A percentile compares a stretch with the other conserved stretches of the same genome.
Conservation (phyloP, 1,284 basidiomycete species). For the Tilletiopsis washingtonensis region DNA sequence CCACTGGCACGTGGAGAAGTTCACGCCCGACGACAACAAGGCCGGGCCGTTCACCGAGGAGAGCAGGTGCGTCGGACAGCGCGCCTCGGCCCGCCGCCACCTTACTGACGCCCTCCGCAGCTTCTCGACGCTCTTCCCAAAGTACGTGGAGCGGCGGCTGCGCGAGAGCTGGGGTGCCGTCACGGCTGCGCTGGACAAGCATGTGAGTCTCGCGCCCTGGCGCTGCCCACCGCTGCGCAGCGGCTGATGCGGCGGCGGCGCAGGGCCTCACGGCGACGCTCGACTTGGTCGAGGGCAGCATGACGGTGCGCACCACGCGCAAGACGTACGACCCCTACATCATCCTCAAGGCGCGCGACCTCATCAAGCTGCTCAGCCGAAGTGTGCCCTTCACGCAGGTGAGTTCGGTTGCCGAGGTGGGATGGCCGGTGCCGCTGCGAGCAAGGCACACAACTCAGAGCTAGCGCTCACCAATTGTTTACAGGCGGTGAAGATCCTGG, state of each 20-base stretch:
- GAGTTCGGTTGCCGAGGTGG: constrained; percentile 39
- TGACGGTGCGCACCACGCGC: constrained; percentile 92
- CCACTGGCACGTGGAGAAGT: constrained; percentile 90
- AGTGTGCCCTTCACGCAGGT: constrained; percentile 61
- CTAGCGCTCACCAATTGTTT: background rate
- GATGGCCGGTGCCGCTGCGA: background rate
- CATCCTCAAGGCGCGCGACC: constrained; percentile 87
- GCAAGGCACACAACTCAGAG: too few species aligned
- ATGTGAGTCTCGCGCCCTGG: constrained; percentile 54
- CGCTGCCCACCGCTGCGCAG: constrained; percentile 49
- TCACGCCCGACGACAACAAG: constrained; percentile 64
- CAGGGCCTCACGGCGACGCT: constrained; percentile 84
- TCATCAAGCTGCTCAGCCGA: constrained; percentile 89
- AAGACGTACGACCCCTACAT: constrained; percentile 97
- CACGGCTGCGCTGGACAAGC: constrained; percentile 72
- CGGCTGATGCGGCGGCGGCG: constrained; percentile 59
- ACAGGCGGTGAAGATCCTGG: constrained; percentile 85
- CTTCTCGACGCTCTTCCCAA: constrained; percentile 96
- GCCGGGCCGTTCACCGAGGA: constrained; percentile 73
- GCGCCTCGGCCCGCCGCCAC: background rate
- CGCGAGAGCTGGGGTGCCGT: constrained; percentile 89
- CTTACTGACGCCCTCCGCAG: constrained; percentile 51
- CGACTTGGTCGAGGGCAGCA: constrained; percentile 90
- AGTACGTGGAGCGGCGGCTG: constrained; percentile 94
- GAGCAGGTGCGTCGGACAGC: constrained; percentile 50